Base-by-base conservation (phyloP, 2,329 filamentous ascomycete species). In the Passalora sequoiae region DNA sequence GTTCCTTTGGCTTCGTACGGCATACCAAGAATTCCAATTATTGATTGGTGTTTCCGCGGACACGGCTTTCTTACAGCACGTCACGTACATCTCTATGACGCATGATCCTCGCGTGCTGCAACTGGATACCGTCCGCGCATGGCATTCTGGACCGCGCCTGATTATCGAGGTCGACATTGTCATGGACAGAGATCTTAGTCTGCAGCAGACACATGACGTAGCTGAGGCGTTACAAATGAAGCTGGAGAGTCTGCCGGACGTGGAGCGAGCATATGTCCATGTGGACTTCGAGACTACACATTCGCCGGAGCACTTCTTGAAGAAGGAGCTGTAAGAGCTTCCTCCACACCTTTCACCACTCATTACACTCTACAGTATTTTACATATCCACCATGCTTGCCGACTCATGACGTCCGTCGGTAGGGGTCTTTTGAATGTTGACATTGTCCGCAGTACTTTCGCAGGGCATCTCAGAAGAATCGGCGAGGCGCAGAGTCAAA, bases 221-320 rank as follows among this genome's bases (percentile, higher is more conserved):
- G 91, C 92, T 0, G 92, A 98, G 68, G 89, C 84, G 58, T 73
- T 98, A 57, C 92, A 98, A 73, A 85, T 85, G 50, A 97, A 97
- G 71, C 74, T 97, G 2, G 92, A 98, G 75, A 86, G 83, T 44
- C 67, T 98, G 51, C 91, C 92, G 0, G 84, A 95, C 62, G 83
- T 97, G 7, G 92, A 97, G 75, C 73, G 92, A 46, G 89, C 89
- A 0, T 97, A 96, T 63, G 92, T 97, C 15, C 92, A 98, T 65
- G 89, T 96, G 13, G 92, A 98, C 66, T 97, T 94, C 58, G 92
- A 97, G 71, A 96, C 89, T 3, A 89, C 84, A 13, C 92, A 97
- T 66, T 89, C 92, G 66, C 91, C 91, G 0, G 89, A 96, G 71
- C 89, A 83, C 63, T 81, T 77, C 51, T 64, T 79, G 62, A 83